Base-by-base conservation (phyloP, 768 basidiomycete genomes). In the Tricholoma hemisulphureum region DNA sequence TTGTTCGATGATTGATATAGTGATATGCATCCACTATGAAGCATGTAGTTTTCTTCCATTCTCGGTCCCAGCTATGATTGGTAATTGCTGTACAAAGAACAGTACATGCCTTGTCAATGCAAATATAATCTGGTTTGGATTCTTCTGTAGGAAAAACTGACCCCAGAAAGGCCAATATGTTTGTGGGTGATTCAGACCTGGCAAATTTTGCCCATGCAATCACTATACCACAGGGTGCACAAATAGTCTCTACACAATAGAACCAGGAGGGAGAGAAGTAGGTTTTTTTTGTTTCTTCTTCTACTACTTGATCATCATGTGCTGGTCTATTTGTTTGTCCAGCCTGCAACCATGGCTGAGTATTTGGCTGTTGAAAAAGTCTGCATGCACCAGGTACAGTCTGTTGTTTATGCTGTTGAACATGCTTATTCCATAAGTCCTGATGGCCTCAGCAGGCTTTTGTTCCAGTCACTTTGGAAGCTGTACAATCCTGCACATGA, bases 101-200 rank as follows among this genome's bases (percentile, higher is more conserved):
- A 2, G 14, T 1, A 6, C 49, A 50, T 16, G 49, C 49, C n/a
- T 50, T 50, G 21, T 50, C 49, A 50, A 50, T 50, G 49, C 26
- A 29, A 11, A 50, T 29, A 28, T 50, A 50, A n/a, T 28, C 49
- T 28, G 46, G 49, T 10, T 11, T 8, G 28, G 49, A 50, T 11
- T 50, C 49, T 10, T 50, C 49, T 28, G 49, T 50, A 2, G 49
- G 13, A 50, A 28, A 50, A 16, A 50, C 26, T 10, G 41, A 43
- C 9, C 23, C 41, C 21, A 43, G 21, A 11, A 43, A 43, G 8
- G 8, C 4, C 9, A 43, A n/a, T 21, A 43, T 43, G 20, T 65
- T 65, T 43, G 63, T 60, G 29, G 59, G 59, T 34, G 61, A 70
- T 56, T 73, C 70, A 20, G 68, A 53, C 56, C 62, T 37, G 13